Evolutionary conservation across 176 grass and related monocot genomes (phyloP).

Genomic region (Zea luxurians): DNA sequence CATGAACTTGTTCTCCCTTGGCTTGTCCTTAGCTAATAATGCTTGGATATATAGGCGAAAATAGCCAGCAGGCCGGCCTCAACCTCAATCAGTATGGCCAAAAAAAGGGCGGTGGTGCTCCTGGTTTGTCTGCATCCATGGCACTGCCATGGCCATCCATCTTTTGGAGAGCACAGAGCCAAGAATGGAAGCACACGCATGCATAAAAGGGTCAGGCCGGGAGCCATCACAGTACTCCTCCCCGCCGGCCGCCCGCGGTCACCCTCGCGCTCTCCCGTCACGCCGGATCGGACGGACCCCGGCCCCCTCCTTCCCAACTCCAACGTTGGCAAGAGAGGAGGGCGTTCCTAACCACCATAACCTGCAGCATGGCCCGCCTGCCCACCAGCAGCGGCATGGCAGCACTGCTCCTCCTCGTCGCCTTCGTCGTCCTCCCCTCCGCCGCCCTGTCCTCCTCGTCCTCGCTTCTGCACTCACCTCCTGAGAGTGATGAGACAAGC

Average conservation of each 20-base stretch:
- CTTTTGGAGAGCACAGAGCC: not conserved
- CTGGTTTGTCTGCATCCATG: conserved; percentile 20
- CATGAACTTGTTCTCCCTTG: too few relatives aligned
- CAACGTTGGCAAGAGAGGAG: conserved; percentile 21
- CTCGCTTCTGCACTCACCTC: too few relatives aligned
- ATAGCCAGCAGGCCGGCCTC: too few relatives aligned
- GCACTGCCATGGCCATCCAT: not conserved
- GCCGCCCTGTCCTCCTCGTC: not conserved
- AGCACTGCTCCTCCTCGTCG: not conserved
- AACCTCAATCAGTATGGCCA: not conserved
- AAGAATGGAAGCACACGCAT: conserved; percentile 10
- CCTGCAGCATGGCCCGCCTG: too few relatives aligned
- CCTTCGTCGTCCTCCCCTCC: not conserved
- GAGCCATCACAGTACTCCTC: not conserved
- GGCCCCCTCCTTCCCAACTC: conserved; percentile 18
- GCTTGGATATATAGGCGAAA: too few relatives aligned
- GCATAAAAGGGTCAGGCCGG: not conserved
- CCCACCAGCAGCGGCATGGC: not conserved
- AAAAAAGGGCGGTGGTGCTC: conserved; percentile 23
- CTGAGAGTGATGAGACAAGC: too few relatives aligned
- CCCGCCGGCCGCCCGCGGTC: not conserved
- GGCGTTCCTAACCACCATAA: not conserved
- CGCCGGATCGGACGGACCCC: not conserved
- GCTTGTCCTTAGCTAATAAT: too few relatives aligned
- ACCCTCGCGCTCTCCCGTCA: not conserved